Evolutionary conservation across 441 rosid species (phyloP).

Genomic region (Pelargonium fulgidum): DNA sequence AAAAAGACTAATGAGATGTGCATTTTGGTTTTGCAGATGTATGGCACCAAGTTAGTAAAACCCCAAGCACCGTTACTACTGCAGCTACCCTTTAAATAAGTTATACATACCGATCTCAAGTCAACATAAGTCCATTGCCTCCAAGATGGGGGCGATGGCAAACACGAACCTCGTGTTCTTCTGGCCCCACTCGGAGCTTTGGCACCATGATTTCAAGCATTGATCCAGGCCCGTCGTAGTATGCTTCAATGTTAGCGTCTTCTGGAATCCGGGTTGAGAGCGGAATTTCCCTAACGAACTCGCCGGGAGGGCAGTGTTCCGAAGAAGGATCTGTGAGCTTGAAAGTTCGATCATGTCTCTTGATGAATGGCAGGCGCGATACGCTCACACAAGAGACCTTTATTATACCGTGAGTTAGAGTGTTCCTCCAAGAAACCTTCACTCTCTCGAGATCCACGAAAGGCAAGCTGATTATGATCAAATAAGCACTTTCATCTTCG

Average conservation of each 20-base stretch:
- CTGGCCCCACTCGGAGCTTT: conserved; percentile 68
- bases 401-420: conserved; percentile 58
- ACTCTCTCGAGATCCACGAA: conserved; percentile 62
- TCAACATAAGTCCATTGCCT: conserved; percentile 37
- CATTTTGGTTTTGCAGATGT: conserved; percentile 19
- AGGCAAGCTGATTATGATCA: conserved; percentile 66
- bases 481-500: conserved; percentile 60
- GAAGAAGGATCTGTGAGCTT: conserved; percentile 86
- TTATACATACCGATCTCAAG: conserved; percentile 32
- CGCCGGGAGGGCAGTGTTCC: conserved; percentile 95
- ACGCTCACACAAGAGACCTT: conserved; percentile 70
- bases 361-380: conserved; percentile 59
- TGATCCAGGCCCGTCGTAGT: conserved; percentile 61
- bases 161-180: conserved; percentile 85
- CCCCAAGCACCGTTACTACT: conserved; percentile 6
- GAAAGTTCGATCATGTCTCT: conserved; percentile 70
- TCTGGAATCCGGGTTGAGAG: conserved; percentile 76
- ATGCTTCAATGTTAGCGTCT: conserved; percentile 84
- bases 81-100: conserved; percentile 26
- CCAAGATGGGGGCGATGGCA: conserved; percentile 64
- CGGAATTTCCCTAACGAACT: conserved; percentile 64
- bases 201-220: conserved; percentile 74
- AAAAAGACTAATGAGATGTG: neutral
- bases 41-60: conserved; percentile 34
- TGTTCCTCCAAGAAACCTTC: conserved; percentile 78